phyloP scores from a whole-genome alignment of 768 basidiomycete species.

The Udeniomyces megalosporus region DNA sequence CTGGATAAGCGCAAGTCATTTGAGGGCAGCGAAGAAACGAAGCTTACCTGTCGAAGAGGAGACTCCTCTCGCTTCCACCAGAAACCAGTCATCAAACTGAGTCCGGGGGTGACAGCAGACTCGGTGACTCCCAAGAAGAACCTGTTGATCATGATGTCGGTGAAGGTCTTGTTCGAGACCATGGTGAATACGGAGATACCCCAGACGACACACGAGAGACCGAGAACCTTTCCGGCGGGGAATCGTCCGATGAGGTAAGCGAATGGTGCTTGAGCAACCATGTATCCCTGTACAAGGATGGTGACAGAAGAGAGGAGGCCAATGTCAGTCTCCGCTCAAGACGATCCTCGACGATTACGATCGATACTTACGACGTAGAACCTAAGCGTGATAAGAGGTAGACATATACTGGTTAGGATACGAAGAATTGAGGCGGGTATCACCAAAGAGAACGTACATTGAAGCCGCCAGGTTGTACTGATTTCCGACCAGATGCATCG shows the following conservation, averaged over 20 bases:
- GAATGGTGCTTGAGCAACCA: conserved; percentile 24
- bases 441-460: conserved; percentile 16
- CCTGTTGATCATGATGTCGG: conserved; percentile 26
- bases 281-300: conserved; percentile 20
- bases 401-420: too few relatives aligned
- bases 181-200: conserved; percentile 27
- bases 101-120: conserved; percentile 28
- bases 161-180: conserved; percentile 24
- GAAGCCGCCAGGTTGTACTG: conserved; percentile 22
- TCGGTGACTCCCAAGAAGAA: conserved; percentile 22
- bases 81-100: conserved; percentile 30
- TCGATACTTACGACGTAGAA: conserved; percentile 14
- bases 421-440: too few relatives aligned
- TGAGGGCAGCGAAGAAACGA: not conserved
- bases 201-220: conserved; percentile 28
- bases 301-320: not conserved
- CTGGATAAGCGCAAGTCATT: too few relatives aligned
- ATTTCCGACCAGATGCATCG: conserved; percentile 23
- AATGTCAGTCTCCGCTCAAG: not conserved
- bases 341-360: not conserved
- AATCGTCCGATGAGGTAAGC: conserved; percentile 26
- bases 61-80: conserved; percentile 1
- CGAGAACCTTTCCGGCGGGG: conserved; percentile 27
- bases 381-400: too few relatives aligned
- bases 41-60: not conserved